Conservation (phyloP, 108 stramenopile genomes). For the Hondaea fermentalgiana region DNA sequence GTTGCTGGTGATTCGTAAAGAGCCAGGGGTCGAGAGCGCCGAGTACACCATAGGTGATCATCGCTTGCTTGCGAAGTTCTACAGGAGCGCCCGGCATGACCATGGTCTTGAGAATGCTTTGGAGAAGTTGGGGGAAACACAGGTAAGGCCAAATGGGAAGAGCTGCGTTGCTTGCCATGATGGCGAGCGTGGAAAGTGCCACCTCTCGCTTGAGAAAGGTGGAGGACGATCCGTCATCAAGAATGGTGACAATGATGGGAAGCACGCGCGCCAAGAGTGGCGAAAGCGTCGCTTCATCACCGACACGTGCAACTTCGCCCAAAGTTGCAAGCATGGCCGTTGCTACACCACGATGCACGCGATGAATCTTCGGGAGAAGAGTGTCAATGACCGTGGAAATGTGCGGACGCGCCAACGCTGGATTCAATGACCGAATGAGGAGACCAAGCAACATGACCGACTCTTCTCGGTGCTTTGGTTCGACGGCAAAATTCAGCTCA, state of each 20-base stretch:
- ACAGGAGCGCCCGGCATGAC: not conserved
- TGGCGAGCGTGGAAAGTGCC: not conserved
- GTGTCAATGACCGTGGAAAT: constrained; percentile 4
- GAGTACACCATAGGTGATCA: not conserved
- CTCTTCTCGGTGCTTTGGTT: not conserved
- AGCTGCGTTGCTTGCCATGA: not conserved
- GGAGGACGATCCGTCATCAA: constrained; percentile 3
- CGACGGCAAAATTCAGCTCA: constrained; percentile 12
- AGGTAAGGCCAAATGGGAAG: not conserved
- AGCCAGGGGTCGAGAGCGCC: constrained; percentile 11
- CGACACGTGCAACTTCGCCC: not conserved
- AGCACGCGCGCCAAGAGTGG: not conserved
- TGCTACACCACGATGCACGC: not conserved
- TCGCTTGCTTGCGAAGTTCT: not conserved
- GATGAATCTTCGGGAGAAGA: not conserved
- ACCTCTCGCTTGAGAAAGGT: not conserved
- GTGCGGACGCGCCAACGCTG: not conserved
- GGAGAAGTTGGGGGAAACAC: not conserved
- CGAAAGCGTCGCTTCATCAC: not conserved
- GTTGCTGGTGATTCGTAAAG: not conserved
- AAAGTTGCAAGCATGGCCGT: not conserved
- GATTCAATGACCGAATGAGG: not conserved
- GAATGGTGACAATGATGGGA: not conserved
- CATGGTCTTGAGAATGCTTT: not conserved
- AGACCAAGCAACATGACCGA: not conserved